Evolutionary conservation across 768 basidiomycete species (phyloP).

Genomic region (Macrolepiota fuliginosa): DNA sequence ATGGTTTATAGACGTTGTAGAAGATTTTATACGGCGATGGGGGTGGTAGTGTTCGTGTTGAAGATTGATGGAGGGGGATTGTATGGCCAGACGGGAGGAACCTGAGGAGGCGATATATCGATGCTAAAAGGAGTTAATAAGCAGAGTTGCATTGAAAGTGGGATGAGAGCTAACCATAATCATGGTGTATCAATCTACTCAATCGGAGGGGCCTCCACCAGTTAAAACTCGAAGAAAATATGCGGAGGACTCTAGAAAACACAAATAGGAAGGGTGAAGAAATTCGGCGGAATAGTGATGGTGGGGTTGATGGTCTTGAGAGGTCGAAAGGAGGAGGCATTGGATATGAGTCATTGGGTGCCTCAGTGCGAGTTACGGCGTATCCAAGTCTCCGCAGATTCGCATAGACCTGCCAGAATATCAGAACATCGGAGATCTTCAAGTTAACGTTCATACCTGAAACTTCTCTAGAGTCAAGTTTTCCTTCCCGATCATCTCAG

Average conservation of each 20-base stretch:
- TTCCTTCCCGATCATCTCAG: constrained; percentile 79
- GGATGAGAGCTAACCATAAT: constrained; percentile 42
- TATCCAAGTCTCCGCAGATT: constrained; percentile 93
- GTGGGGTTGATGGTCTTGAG: constrained; percentile 13
- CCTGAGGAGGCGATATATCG: constrained; percentile 66
- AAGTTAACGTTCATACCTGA: constrained; percentile 53
- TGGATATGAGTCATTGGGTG: constrained; percentile 56
- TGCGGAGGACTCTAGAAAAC: constrained; percentile 26
- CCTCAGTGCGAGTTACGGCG: constrained; percentile 72
- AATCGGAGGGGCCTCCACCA: constrained; percentile 69
- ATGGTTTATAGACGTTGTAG: constrained; percentile 90
- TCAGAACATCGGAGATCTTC: background rate
- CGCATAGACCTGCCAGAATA: constrained; percentile 72
- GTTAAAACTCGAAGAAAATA: constrained; percentile 36
- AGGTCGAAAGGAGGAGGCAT: constrained; percentile 35
- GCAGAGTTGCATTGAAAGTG: background rate
- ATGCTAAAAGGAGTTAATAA: constrained; percentile 39
- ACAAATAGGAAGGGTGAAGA: constrained; percentile 31
- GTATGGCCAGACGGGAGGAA: constrained; percentile 69
- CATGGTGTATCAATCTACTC: constrained; percentile 47
- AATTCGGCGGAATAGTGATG: constrained; percentile 33
- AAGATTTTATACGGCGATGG: constrained; percentile 74
- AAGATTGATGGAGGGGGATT: constrained; percentile 39
- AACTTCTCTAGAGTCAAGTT: constrained; percentile 82
- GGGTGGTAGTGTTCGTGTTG: constrained; percentile 11